Percentiles rank a stretch among this genome's conserved stretches.
Conservation (phyloP, 352 stramenopile species). For the Globisporangium cederbergense region DNA sequence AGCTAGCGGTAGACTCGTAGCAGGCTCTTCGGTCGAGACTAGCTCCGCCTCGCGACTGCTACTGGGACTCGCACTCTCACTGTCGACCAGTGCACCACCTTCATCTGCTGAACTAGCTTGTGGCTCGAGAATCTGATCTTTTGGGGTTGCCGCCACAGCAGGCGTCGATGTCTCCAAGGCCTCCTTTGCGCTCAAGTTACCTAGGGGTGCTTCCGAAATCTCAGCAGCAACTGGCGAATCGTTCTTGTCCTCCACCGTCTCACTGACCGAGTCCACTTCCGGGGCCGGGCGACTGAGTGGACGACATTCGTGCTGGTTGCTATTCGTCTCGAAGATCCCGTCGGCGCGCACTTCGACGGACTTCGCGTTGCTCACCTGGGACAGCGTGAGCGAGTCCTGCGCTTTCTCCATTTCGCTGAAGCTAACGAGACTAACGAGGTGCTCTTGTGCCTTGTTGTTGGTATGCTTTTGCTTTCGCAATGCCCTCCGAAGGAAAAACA, state of each 20-base stretch:
- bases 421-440: not conserved
- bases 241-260: not conserved
- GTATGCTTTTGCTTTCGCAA: not conserved
- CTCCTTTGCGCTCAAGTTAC: not conserved
- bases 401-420: not conserved
- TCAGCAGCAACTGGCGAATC: not conserved
- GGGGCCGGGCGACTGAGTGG: not conserved
- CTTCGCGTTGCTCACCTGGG: not conserved
- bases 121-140: not conserved
- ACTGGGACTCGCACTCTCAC: not conserved
- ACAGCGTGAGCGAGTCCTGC: not conserved
- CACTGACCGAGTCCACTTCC: not conserved
- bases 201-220: not conserved
- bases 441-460: not conserved
- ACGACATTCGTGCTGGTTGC: slow-evolving; percentile 5
- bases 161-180: not conserved
- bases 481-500: not conserved
- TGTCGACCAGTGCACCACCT: not conserved
- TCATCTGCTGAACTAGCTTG: not conserved
- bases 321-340: slow-evolving; percentile 13
- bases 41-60: not conserved
- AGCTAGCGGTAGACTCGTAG: not conserved
- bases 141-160: not conserved
- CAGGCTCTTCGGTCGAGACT: not conserved
- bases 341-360: slow-evolving; percentile 9